phyloP scores from a whole-genome alignment of 108 stramenopile genomes.

The Skeletonema tropicum region DNA sequence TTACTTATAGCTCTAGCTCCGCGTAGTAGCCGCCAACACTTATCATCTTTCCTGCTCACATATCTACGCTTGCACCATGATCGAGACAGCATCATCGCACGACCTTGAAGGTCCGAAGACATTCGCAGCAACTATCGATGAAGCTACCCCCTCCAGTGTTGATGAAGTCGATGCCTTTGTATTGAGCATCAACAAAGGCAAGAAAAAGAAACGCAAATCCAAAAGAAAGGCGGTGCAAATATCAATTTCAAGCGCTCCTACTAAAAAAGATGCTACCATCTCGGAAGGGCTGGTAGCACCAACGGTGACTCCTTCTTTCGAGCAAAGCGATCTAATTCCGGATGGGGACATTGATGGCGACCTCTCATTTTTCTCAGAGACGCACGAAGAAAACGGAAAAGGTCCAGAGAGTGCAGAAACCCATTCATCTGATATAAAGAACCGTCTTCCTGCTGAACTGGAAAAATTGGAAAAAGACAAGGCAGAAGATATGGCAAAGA shows the following conservation, averaged over 20 bases:
- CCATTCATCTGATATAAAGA: slow-evolving; percentile 8
- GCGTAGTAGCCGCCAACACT: too few species aligned
- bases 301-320: neutral
- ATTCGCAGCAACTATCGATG: neutral
- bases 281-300: neutral
- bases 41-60: too few species aligned
- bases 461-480: slow-evolving; percentile 42
- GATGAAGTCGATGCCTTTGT: neutral
- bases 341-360: neutral
- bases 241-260: neutral
- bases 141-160: neutral
- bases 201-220: neutral
- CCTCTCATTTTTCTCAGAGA: slow-evolving; percentile 59
- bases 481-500: slow-evolving; percentile 34
- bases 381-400: slow-evolving; percentile 67
- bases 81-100: neutral
- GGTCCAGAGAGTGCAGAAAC: slow-evolving; percentile 21
- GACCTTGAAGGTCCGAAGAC: neutral
- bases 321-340: neutral
- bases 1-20: too few species aligned
- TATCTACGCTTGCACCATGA: neutral
- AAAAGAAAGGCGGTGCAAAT: neutral
- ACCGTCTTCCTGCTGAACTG: slow-evolving; percentile 33
- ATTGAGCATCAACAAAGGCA: neutral
- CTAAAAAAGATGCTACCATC: slow-evolving; percentile 1